Evolutionary conservation across 2,329 filamentous ascomycete species (phyloP).

Genomic region (Claviceps sp.): DNA sequence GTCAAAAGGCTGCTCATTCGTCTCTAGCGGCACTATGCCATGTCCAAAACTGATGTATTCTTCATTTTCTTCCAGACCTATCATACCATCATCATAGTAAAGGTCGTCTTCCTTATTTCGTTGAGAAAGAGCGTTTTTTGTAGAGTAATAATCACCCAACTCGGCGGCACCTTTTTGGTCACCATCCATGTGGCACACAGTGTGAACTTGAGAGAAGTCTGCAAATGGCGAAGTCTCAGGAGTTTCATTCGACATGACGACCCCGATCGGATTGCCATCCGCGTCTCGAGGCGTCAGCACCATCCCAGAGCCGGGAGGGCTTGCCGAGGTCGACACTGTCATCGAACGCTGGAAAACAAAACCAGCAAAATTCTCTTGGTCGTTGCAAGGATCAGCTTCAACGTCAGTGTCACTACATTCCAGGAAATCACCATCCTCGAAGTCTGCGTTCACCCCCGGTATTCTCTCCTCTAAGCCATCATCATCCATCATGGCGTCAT

Average conservation of each 20-base stretch:
- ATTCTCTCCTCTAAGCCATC: constrained; percentile 55
- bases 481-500: constrained; percentile 52
- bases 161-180: constrained; percentile 18
- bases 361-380: constrained; percentile 48
- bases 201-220: constrained; percentile 1
- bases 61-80: constrained; percentile 28
- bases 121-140: constrained; percentile 5
- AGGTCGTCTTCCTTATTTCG: constrained; percentile 42
- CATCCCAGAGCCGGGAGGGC: constrained; percentile 33
- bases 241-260: constrained; percentile 37
- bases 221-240: constrained; percentile 11
- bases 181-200: neutral
- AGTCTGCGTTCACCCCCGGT: constrained; percentile 34
- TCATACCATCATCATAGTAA: constrained; percentile 55
- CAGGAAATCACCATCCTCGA: constrained; percentile 4
- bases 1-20: constrained; percentile 48
- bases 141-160: constrained; percentile 28
- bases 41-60: constrained; percentile 27
- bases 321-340: constrained; percentile 35
- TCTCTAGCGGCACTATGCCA: constrained; percentile 25
- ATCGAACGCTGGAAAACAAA: constrained; percentile 45
- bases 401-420: constrained; percentile 8
- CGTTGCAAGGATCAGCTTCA: constrained; percentile 34
- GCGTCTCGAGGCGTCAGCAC: constrained; percentile 41
- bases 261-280: constrained; percentile 42